These are phyloP conservation scores for Kluyveromyces nonfermentans DNA, from an alignment of 805 yeast genomes.

Conservation along the genomic window DNA sequence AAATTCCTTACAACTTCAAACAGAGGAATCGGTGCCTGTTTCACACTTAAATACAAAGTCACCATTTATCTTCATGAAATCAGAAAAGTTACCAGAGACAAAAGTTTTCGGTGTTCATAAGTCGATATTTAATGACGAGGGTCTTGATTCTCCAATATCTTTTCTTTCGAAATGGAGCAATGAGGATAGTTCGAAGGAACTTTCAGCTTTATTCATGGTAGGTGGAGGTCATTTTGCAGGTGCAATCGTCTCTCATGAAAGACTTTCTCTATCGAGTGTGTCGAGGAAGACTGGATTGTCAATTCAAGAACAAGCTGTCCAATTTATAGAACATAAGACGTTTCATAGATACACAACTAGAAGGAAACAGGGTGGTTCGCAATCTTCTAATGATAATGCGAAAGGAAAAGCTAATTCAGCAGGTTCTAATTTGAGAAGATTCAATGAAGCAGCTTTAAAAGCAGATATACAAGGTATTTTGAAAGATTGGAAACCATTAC, in stretches of 20 bases:
- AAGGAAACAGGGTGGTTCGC: slow-evolving; percentile 96
- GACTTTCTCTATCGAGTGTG: slow-evolving; percentile 47
- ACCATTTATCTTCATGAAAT: slow-evolving; percentile 53
- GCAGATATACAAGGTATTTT: slow-evolving; percentile 69
- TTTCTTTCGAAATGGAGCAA: slow-evolving; percentile 34
- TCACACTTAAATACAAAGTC: slow-evolving; percentile 56
- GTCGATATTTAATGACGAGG: slow-evolving; percentile 39
- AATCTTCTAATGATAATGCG: slow-evolving; percentile 83
- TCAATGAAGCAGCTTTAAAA: slow-evolving; percentile 76
- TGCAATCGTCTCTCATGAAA: slow-evolving; percentile 74
- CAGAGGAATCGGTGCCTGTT: slow-evolving; percentile 27
- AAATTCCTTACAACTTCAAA: slow-evolving; percentile 13
- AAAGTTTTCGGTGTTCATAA: slow-evolving; percentile 63
- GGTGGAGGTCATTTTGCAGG: slow-evolving; percentile 99
- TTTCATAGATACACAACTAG: slow-evolving; percentile 94
- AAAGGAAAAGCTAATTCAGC: slow-evolving; percentile 95
- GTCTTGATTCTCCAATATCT: slow-evolving; percentile 41
- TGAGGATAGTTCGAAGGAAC: slow-evolving; percentile 17
- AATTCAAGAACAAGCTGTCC: slow-evolving; percentile 53
- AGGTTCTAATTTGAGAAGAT: slow-evolving; percentile 81
- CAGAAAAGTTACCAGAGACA: slow-evolving; percentile 34
- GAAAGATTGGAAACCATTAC: slow-evolving; percentile 49
- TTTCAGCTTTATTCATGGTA: slow-evolving; percentile 80
- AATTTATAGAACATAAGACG: slow-evolving; percentile 65
- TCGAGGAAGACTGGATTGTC: slow-evolving; percentile 38